Evolutionary conservation across 169 alveolate genomes (phyloP).

Genomic region (Perkinsus marinus): DNA sequence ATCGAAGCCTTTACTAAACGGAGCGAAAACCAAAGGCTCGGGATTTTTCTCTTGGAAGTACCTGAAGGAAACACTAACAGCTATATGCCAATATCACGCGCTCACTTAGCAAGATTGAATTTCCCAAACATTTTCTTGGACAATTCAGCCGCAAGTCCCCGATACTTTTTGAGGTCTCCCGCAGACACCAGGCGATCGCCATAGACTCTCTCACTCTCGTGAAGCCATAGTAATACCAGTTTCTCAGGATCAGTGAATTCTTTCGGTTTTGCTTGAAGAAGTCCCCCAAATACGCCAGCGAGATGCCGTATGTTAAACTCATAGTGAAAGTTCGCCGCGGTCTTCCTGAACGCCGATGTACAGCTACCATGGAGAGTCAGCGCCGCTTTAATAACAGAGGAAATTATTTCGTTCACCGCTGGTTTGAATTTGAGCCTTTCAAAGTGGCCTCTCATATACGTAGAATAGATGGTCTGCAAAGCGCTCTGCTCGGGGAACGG

Average conservation of each 20-base stretch:
- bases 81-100: conserved; percentile 8
- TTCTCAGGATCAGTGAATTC: conserved; percentile 75
- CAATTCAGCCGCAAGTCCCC: conserved; percentile 67
- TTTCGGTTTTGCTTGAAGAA: conserved; percentile 71
- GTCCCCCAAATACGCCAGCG: conserved; percentile 80
- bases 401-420: conserved; percentile 69
- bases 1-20: conserved; percentile 64
- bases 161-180: conserved; percentile 65
- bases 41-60: conserved; percentile 61
- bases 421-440: conserved; percentile 60
- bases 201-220: conserved; percentile 85
- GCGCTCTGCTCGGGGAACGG: conserved; percentile 84
- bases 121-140: conserved; percentile 73
- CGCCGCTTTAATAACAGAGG: conserved; percentile 75
- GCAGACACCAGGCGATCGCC: conserved; percentile 76
- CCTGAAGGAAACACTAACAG: not conserved
- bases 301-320: conserved; percentile 86
- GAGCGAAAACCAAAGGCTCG: conserved; percentile 70
- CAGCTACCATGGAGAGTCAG: conserved; percentile 59
- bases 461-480: conserved; percentile 72
- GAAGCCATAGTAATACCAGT: conserved; percentile 79
- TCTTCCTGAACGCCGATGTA: conserved; percentile 64
- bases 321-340: conserved; percentile 91
- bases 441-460: conserved; percentile 77
- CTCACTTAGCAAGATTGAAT: conserved; percentile 71